These are phyloP conservation scores for Cryptomeria japonica DNA, from an alignment of 75 land plant genomes.

Conservation along the genomic window DNA sequence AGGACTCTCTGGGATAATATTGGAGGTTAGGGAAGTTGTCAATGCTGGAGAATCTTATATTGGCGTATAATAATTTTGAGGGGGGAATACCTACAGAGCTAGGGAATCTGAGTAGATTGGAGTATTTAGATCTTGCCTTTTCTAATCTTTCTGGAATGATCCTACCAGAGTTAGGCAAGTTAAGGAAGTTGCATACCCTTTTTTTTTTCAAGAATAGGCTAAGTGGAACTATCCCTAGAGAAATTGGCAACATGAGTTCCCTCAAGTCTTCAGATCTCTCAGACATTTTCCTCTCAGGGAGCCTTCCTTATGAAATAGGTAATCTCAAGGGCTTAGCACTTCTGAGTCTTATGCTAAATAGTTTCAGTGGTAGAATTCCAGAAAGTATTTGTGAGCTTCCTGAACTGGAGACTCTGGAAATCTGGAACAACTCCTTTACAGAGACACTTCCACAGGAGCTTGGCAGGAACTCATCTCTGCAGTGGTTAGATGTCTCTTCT, in stretches of 20 bases:
- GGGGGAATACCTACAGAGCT: slow-evolving; percentile 72
- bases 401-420: slow-evolving; percentile 55
- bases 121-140: slow-evolving; percentile 60
- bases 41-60: slow-evolving; percentile 57
- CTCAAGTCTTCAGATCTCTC: slow-evolving; percentile 68
- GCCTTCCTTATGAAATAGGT: slow-evolving; percentile 54
- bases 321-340: slow-evolving; percentile 63
- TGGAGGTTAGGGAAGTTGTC: slow-evolving; percentile 63
- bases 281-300: slow-evolving; percentile 66
- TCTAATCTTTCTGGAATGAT: slow-evolving; percentile 59
- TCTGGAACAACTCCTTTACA: slow-evolving; percentile 69
- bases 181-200: slow-evolving; percentile 41
- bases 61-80: slow-evolving; percentile 78
- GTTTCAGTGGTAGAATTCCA: slow-evolving; percentile 60
- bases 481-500: slow-evolving; percentile 74
- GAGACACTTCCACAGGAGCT: slow-evolving; percentile 61
- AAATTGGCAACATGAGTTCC: slow-evolving; percentile 66
- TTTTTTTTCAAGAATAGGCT: slow-evolving; percentile 61
- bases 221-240: slow-evolving; percentile 52
- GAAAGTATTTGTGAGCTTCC: slow-evolving; percentile 48
- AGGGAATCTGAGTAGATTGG: slow-evolving; percentile 75
- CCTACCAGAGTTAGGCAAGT: slow-evolving; percentile 51
- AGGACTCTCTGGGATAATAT: slow-evolving; percentile 68
- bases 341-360: slow-evolving; percentile 73
- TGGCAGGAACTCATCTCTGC: slow-evolving; percentile 46